phyloP scores from a whole-genome alignment of 2,329 filamentous ascomycete genomes.

The Pseudomassariella vexata region DNA sequence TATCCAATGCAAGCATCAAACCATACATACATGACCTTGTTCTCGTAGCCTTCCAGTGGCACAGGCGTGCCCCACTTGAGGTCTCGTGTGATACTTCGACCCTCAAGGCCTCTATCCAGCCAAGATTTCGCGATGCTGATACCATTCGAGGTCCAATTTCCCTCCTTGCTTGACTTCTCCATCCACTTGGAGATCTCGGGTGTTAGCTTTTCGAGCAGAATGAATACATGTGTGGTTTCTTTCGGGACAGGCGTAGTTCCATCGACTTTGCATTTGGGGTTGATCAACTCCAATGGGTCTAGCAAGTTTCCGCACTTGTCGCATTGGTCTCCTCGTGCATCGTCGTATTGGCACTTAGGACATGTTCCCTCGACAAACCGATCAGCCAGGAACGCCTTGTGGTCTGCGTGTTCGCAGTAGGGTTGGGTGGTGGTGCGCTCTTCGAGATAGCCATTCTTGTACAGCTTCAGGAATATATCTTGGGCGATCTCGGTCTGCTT shows the following conservation, averaged over 20 bases:
- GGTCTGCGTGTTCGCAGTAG: constrained; percentile 66
- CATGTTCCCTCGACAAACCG: constrained; percentile 79
- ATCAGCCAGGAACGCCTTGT: constrained; percentile 75
- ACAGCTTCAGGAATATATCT: constrained; percentile 80
- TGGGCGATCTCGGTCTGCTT: constrained; percentile 92
- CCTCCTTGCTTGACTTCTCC: constrained; percentile 64
- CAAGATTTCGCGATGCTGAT: constrained; percentile 72
- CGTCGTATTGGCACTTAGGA: constrained; percentile 65
- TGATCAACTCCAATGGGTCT: constrained; percentile 53
- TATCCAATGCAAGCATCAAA: constrained; percentile 78
- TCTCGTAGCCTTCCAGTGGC: constrained; percentile 47
- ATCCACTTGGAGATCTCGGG: constrained; percentile 74
- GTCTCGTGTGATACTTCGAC: constrained; percentile 86
- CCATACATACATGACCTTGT: constrained; percentile 66
- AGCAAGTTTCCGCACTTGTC: constrained; percentile 24
- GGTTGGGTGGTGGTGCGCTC: constrained; percentile 85
- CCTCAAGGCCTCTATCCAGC: constrained; percentile 78
- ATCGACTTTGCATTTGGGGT: constrained; percentile 88
- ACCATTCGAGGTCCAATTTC: constrained; percentile 71
- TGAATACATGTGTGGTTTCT: constrained; percentile 84
- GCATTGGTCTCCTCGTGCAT: constrained; percentile 42
- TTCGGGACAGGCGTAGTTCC: constrained; percentile 72
- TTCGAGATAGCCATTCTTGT: constrained; percentile 81
- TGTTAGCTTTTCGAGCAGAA: constrained; percentile 81
- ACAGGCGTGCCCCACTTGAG: constrained; percentile 77